Base-by-base conservation (phyloP, 257 asterid genomes). In the Thymus mandschuricus region DNA sequence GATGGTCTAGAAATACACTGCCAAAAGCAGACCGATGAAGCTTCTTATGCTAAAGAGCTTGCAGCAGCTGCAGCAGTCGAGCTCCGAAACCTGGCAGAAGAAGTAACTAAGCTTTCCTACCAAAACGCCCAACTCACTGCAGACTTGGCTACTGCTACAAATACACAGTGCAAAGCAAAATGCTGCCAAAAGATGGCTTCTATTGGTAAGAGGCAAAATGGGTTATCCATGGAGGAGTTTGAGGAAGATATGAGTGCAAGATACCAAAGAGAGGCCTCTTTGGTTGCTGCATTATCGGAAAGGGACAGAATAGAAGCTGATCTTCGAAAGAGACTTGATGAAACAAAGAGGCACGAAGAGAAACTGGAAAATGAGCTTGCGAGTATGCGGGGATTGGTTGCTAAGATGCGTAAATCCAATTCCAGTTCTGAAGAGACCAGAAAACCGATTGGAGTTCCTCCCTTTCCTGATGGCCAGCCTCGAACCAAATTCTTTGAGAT, bases 51-150 rank as follows among this genome's bases (percentile, higher is more conserved):
- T 10, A 90, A 85, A 79, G 94, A 90, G 76, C 85, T 90, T 27
- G 97, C 97, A 6, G 82, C 91, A 27, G 96, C 92, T 9, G 97
- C 97, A 34, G 97, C 96, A 74, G 90, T 83, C 50, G 97, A 90
- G 83, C 97, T 90, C 52, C 88, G 86, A 35, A 90, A 84, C 82
- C 78, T 90, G 76, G 97, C 96, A 35, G 93, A 82, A 77, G 96
- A 90, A 83, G 93, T 88, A 55, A 86, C 91, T 4, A 88, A 86
- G 73, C 94, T 90, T 68, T 88, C 97, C 71, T 90, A 88, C 76
- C 85, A 85, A 73, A 88, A 90, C 41, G 92, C 90, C 76, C 82
- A 80, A 81, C 89, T 88, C 75, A 66, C 60, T 59, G 83, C 90
- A 65, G 89, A 84, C 15, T 77, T 88, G 75, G 79, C 82, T 35